Evolutionary conservation across 768 basidiomycete species (phyloP).

Genomic region (Russula dissimulans): DNA sequence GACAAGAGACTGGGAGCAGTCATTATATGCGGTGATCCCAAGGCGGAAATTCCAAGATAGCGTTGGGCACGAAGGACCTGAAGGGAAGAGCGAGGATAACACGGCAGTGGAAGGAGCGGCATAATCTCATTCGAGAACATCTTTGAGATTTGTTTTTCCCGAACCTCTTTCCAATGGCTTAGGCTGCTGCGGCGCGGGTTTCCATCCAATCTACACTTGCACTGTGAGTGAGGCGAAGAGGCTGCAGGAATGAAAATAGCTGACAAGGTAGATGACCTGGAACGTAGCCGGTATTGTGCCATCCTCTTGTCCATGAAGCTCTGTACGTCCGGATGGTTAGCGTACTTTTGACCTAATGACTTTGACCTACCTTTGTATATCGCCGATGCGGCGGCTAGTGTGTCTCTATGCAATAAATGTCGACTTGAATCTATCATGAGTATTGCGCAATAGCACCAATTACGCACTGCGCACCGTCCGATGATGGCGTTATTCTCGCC

Average conservation of each 20-base stretch:
- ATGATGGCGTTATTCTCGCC: slow-evolving; percentile 91
- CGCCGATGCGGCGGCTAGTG: slow-evolving; percentile 80
- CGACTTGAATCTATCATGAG: slow-evolving; percentile 35
- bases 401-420: slow-evolving; percentile 68
- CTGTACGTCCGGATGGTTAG: slow-evolving; percentile 32
- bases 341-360: too few relatives aligned
- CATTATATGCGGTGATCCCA: slow-evolving; percentile 85
- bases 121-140: slow-evolving; percentile 36
- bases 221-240: not conserved
- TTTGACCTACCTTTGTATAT: slow-evolving; percentile 76
- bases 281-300: slow-evolving; percentile 90
- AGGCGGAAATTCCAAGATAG: slow-evolving; percentile 71
- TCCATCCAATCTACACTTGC: slow-evolving; percentile 67
- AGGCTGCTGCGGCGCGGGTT: slow-evolving; percentile 57
- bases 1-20: slow-evolving; percentile 73
- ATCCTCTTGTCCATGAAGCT: slow-evolving; percentile 75
- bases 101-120: not conserved
- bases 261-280: slow-evolving; percentile 88
- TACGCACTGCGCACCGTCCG: slow-evolving; percentile 47
- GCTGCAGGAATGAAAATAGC: slow-evolving; percentile 19
- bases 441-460: not conserved
- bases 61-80: slow-evolving; percentile 24
- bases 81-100: not conserved
- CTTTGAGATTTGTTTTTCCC: slow-evolving; percentile 51
- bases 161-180: slow-evolving; percentile 57